Base-by-base conservation (phyloP, 768 basidiomycete genomes). In the Pisolithus marmoratus region DNA sequence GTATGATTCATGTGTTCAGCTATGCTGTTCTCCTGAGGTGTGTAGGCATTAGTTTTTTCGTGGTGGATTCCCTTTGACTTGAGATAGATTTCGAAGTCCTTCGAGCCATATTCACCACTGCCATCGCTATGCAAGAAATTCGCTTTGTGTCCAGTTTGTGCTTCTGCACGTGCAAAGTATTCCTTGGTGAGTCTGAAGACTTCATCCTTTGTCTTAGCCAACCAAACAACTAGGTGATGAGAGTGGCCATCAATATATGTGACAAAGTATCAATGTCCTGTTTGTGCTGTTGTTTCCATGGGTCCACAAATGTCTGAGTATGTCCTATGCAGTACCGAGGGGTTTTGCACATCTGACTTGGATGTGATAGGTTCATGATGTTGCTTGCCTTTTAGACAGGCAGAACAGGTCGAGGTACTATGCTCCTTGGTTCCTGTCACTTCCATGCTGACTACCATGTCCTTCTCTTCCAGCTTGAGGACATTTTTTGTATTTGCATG, bases 21-120 rank as follows among this genome's bases (percentile, higher is more conserved):
- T 5, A 74, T 63, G 20, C 73, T 69, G 53, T 79, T 79, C 47
- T 77, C 71, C 58, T 75, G 68, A 2, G 72, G 72, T 46, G 62
- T 59, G 38, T 60, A 47, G 4, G 60, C 53, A 15, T 57, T 58
- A 4, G 59, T 60, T 8, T 48, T 56, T 24, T 66, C 53, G 34
- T 58, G 52, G 4, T 40, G 31, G 26, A 64, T 63, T 0, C 59
- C 57, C 19, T 58, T 54, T 5, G 37, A 48, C 2, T 27, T 5
- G 2, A 60, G 49, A 49, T 52, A 63, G 3, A 15, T 26, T 2
- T 46, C 19, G 27, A 55, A 53, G 7, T 22, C 46, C 7, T 8
- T 44, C 9, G n/a, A 50, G 9, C 49, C 29, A 42, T 60, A 69
- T 54, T 71, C 61, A 2, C 60, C 57, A 7, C 66, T 61, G 20